These are phyloP conservation scores for Leccinum pseudoinsigne DNA, from an alignment of 1,284 basidiomycete genomes.

Conservation along the genomic window DNA sequence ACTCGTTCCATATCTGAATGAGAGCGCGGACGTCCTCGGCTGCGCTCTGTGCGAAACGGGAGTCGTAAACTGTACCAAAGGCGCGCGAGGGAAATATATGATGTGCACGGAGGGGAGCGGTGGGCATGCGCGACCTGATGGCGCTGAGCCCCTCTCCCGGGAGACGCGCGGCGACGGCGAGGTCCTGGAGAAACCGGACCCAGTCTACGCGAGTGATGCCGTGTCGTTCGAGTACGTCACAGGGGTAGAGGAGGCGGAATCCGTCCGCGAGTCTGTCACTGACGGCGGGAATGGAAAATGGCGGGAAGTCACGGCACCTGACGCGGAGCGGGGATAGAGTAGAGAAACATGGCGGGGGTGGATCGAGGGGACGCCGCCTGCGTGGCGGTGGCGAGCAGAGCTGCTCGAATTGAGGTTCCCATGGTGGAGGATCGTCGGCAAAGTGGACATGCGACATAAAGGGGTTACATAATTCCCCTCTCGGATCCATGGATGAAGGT, in stretches of 20 bases:
- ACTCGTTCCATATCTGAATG: conserved; percentile 32
- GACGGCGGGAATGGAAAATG: conserved; percentile 29
- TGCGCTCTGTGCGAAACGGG: conserved; percentile 20
- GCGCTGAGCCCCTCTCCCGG: conserved; percentile 24
- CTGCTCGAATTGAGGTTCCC: conserved; percentile 31
- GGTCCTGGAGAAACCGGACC: conserved; percentile 30
- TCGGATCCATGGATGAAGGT: too few relatives aligned
- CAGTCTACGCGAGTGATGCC: conserved; percentile 31
- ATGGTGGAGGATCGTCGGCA: conserved; percentile 23
- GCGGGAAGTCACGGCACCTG: conserved; percentile 28
- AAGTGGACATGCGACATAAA: conserved; percentile 5
- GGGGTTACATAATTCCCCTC: not conserved
- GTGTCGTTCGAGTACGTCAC: conserved; percentile 24
- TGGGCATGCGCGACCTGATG: conserved; percentile 24
- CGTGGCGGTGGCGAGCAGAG: conserved; percentile 2
- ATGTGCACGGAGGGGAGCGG: conserved; percentile 14
- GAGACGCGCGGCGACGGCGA: conserved; percentile 29
- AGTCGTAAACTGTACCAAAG: conserved; percentile 26
- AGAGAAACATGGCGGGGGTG: conserved; percentile 35
- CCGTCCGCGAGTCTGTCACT: conserved; percentile 25
- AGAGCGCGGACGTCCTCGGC: conserved; percentile 30
- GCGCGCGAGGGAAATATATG: conserved; percentile 17
- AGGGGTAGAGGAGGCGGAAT: conserved; percentile 31
- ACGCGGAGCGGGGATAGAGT: conserved; percentile 29
- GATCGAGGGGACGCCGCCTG: conserved; percentile 29